Base-by-base conservation (phyloP, 2,329 filamentous ascomycete genomes). In the Colletotrichum gigasporum region DNA sequence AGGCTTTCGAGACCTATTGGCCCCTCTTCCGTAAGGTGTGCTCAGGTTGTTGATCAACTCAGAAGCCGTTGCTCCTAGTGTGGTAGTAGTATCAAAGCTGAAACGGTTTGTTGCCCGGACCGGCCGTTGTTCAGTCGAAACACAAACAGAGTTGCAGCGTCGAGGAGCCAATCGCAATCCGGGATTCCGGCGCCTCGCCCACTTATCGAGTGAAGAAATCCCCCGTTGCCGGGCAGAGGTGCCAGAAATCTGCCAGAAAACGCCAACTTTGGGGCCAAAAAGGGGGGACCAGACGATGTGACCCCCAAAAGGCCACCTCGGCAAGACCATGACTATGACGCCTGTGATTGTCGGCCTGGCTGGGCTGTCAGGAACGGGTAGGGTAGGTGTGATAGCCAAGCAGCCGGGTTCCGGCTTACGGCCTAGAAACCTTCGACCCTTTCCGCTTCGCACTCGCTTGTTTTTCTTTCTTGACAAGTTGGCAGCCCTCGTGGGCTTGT, bases 111-210 rank as follows among this genome's bases (percentile, higher is more conserved):
- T 32, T 30, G 48, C 56, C 48, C 48, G 48, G 39, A 44, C 48
- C 35, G 34, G 28, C 56, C 50, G 35, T 41, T 14, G 50, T 54
- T 62, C 61, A 55, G 56, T 55, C 35, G 62, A 65, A 65, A 55
- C 62, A 12, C 42, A 28, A 44, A 64, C 34, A 55, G 28, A 55
- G 42, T 50, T 55, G 62, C 11, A 9, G 6, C 14, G 11, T 34
- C 42, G 50, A 61, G 42, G 42, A 44, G 22, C 50, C 48, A 65
- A 62, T 65, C 56, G 56, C 50, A 51, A 65, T 22, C 34, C 26
- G 22, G n/a, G 32, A 11, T 14, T 47, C 18, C 22, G 16, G 41
- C 41, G 41, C 41, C 22, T 56, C 30, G 20, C 20, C 30, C 53
- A 22, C 42, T 56, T 45, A 37, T 35, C 3, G 24, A 12, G 34